Evolutionary conservation across 2,329 filamentous ascomycete genomes (phyloP).

Genomic region (Lasiodiplodia sp.): DNA sequence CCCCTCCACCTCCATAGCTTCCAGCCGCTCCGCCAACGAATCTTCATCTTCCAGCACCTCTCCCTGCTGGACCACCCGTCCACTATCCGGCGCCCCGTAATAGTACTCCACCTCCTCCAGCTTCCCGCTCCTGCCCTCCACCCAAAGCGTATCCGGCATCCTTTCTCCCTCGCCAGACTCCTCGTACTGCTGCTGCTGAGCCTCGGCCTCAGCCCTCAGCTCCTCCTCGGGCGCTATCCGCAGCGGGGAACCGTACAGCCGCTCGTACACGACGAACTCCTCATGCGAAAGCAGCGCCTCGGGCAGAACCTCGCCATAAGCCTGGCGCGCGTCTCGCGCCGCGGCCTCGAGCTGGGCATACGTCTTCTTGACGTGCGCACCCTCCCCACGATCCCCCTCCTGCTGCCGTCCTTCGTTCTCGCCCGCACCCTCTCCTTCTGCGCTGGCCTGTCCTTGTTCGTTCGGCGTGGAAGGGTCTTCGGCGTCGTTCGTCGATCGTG

Average conservation of each 20-base stretch:
- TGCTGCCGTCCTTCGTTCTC: background rate
- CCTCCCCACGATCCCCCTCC: background rate
- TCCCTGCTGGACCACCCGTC: slow-evolving; percentile 45
- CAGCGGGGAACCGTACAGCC: slow-evolving; percentile 78
- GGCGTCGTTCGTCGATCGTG: background rate
- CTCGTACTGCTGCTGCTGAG: slow-evolving; percentile 39
- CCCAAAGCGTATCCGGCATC: slow-evolving; percentile 55
- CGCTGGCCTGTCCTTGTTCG: background rate
- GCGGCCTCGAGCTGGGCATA: slow-evolving; percentile 63
- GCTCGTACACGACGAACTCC: slow-evolving; percentile 78
- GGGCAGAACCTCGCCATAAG: slow-evolving; percentile 80
- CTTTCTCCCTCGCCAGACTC: slow-evolving; percentile 57
- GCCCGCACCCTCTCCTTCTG: background rate
- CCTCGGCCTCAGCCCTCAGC: slow-evolving; percentile 34
- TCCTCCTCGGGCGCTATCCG: slow-evolving; percentile 67
- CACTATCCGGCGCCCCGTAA: slow-evolving; percentile 39
- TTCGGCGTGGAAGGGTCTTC: background rate
- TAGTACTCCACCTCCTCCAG: slow-evolving; percentile 68
- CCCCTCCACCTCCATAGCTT: slow-evolving; percentile 39
- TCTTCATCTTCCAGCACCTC: slow-evolving; percentile 46
- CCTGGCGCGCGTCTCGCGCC: slow-evolving; percentile 74
- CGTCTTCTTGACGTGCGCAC: slow-evolving; percentile 1
- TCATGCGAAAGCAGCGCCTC: slow-evolving; percentile 71
- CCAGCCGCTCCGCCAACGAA: slow-evolving; percentile 37
- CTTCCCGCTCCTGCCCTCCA: slow-evolving; percentile 63